These are phyloP conservation scores for Cercospora brassicicola DNA, from an alignment of 2,329 filamentous ascomycete genomes.

Conservation along the genomic window DNA sequence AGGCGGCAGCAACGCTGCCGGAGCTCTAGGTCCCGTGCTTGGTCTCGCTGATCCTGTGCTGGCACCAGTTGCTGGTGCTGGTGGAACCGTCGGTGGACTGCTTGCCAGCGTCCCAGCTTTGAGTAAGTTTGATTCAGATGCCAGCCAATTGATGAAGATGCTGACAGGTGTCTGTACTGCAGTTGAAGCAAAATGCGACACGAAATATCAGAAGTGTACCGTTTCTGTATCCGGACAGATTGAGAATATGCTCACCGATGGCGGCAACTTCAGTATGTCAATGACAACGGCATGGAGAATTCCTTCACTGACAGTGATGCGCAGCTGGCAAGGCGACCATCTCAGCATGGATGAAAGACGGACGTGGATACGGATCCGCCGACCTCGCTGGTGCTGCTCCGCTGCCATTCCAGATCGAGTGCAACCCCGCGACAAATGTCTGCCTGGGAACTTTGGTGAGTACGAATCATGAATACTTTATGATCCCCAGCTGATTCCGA, in stretches of 20 bases:
- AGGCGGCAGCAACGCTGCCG: not conserved
- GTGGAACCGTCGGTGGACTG: constrained; percentile 8
- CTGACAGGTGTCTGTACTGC: not conserved
- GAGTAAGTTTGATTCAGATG: not conserved
- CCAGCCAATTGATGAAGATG: not conserved
- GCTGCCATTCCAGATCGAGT: constrained; percentile 20
- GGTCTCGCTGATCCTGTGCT: not conserved
- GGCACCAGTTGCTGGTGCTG: not conserved
- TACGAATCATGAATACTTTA: not conserved
- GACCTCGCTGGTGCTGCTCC: constrained; percentile 15
- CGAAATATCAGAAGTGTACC: constrained; percentile 15
- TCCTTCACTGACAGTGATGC: not conserved
- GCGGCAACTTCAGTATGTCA: constrained; percentile 17
- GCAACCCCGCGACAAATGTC: constrained; percentile 10
- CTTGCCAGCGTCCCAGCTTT: constrained; percentile 10
- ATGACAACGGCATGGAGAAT: not conserved
- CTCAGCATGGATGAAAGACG: constrained; percentile 21
- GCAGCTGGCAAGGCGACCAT: constrained; percentile 17
- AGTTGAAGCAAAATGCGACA: constrained; percentile 15
- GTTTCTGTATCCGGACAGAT: constrained; percentile 17
- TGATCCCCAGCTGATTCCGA: not conserved
- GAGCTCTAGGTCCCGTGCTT: not conserved
- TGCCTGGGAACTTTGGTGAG: constrained; percentile 16
- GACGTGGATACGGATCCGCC: constrained; percentile 15
- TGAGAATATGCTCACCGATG: constrained; percentile 17